Conservation (phyloP, 306 rosid genomes). For the Casuarina cunninghamiana region DNA sequence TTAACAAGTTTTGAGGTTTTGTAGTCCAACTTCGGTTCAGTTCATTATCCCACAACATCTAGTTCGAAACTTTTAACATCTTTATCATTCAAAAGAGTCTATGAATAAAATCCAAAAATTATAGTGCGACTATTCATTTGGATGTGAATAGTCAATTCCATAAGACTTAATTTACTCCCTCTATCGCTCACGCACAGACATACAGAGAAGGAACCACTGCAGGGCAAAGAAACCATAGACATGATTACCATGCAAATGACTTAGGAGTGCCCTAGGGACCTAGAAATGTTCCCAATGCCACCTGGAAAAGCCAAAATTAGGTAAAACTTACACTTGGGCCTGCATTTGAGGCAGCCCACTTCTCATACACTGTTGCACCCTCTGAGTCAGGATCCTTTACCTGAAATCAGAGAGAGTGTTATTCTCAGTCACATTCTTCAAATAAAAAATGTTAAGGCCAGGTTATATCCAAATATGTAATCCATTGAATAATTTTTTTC, state of each 20-base stretch:
- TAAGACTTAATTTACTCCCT: background rate
- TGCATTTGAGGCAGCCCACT: conserved; percentile 49
- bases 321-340: conserved; percentile 47
- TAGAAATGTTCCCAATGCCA: background rate
- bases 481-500: background rate
- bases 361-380: conserved; percentile 52
- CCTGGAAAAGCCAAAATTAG: conserved; percentile 5
- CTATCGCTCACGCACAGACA: background rate
- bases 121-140: background rate
- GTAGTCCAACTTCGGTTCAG: no score
- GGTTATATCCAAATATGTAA: background rate
- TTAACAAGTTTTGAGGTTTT: no score
- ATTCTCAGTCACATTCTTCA: conserved; percentile 19
- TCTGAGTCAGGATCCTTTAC: conserved; percentile 81
- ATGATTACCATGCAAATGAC: background rate
- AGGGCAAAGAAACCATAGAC: no score
- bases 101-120: no score
- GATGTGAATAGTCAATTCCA: background rate
- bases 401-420: conserved; percentile 46
- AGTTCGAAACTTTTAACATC: no score
- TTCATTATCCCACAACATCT: no score
- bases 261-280: background rate
- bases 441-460: conserved; percentile 1
- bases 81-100: no score
- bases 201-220: no score